Percentiles rank a stretch among this genome's conserved stretches.
phyloP scores from a whole-genome alignment of 768 basidiomycete species.

The Lactifluus subvellereus region DNA sequence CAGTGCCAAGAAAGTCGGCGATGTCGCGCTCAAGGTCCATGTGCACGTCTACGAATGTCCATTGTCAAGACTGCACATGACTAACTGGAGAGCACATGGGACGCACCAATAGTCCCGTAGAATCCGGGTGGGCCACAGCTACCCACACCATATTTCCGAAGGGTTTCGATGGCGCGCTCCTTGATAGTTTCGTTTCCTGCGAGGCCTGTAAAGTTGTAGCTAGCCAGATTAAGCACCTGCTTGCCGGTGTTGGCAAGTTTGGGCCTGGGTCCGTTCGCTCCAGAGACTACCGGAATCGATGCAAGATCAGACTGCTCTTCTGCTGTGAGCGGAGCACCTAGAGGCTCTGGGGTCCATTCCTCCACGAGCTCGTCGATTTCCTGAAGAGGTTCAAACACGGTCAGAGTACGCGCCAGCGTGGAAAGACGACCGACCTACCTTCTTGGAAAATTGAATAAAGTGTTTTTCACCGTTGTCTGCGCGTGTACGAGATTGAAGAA shows the following conservation, averaged over 20 bases:
- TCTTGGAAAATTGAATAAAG: slow-evolving; percentile 87
- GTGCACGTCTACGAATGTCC: slow-evolving; percentile 67
- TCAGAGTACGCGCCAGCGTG: not conserved
- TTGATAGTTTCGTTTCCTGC: slow-evolving; percentile 86
- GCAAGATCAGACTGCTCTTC: slow-evolving; percentile 64
- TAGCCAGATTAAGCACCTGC: slow-evolving; percentile 77
- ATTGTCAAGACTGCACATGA: not conserved
- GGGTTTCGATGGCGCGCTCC: slow-evolving; percentile 73
- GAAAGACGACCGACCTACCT: slow-evolving; percentile 46
- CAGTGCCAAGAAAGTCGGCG: slow-evolving; percentile 84
- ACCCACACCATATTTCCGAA: slow-evolving; percentile 87
- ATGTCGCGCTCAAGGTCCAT: slow-evolving; percentile 84
- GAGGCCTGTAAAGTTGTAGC: slow-evolving; percentile 88
- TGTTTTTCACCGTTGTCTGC: slow-evolving; percentile 80
- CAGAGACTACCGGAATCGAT: slow-evolving; percentile 70
- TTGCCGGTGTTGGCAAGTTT: slow-evolving; percentile 69
- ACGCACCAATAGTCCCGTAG: slow-evolving; percentile 89
- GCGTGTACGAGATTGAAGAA: slow-evolving; percentile 85
- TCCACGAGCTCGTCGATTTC: slow-evolving; percentile 96
- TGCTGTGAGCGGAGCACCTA: slow-evolving; percentile 55
- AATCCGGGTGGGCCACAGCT: slow-evolving; percentile 96
- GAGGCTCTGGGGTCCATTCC: slow-evolving; percentile 88
- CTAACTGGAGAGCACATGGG: not conserved
- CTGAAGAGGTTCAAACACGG: slow-evolving; percentile 36
- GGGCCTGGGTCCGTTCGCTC: slow-evolving; percentile 78